phyloP scores from a whole-genome alignment of 495 filamentous ascomycete genomes.

The Cladorrhinum samala region DNA sequence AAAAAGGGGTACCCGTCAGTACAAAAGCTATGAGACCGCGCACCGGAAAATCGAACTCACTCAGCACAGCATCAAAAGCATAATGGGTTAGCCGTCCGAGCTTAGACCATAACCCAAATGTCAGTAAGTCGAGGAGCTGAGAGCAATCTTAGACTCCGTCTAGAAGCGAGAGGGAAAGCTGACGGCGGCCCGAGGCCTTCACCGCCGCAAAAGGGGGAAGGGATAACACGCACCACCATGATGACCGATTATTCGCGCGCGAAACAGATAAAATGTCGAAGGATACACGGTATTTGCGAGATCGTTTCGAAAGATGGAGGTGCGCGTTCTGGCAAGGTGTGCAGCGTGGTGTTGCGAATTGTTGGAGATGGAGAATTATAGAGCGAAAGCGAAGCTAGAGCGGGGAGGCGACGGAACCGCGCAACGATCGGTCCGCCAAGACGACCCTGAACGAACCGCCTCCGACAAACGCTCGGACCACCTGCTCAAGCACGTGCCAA shows the following conservation, averaged over 20 bases:
- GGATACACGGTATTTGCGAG: background rate
- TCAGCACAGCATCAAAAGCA: constrained; percentile 90
- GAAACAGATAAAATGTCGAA: background rate
- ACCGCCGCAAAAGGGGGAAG: background rate
- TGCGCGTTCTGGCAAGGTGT: background rate
- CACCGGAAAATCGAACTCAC: constrained; percentile 45
- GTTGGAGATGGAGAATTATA: background rate
- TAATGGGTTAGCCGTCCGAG: constrained; percentile 89
- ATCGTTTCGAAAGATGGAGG: background rate
- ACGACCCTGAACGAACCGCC: background rate
- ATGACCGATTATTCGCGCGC: constrained; percentile 15
- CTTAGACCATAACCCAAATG: constrained; percentile 61
- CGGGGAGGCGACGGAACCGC: background rate
- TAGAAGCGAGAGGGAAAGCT: constrained; percentile 9
- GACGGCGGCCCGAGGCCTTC: background rate
- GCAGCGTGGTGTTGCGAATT: background rate
- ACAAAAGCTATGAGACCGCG: constrained; percentile 1
- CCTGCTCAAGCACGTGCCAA: constrained; percentile 1
- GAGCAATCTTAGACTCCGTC: constrained; percentile 30
- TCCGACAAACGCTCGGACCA: constrained; percentile 5
- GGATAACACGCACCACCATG: constrained; percentile 39
- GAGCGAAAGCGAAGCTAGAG: too few relatives aligned
- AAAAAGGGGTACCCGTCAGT: constrained; percentile 20
- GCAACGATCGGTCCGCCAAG: background rate
- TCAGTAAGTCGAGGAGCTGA: constrained; percentile 58